Evolutionary conservation across 768 basidiomycete genomes (phyloP).

Genomic region (Antrodiella citrinella): DNA sequence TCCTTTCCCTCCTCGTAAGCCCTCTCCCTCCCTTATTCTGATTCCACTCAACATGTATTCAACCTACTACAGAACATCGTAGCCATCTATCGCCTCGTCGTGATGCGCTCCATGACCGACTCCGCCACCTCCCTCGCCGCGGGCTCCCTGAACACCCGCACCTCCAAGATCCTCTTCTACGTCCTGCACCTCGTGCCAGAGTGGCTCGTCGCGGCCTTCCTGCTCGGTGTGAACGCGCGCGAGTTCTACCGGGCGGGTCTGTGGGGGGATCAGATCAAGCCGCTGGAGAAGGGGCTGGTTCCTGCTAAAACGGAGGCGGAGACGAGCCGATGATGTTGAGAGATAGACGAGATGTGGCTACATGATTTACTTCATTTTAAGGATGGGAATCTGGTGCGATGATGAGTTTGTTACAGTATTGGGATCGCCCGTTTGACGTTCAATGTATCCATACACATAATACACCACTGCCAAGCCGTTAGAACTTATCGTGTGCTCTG

Average conservation of each 20-base stretch:
- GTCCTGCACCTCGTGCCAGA: neutral
- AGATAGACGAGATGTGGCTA: no score
- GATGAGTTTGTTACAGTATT: no score
- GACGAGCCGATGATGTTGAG: no score
- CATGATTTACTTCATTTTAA: no score
- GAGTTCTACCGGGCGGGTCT: slow-evolving; percentile 1
- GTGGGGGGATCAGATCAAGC: slow-evolving; percentile 6
- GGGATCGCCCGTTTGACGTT: no score
- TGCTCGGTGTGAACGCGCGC: slow-evolving; percentile 2
- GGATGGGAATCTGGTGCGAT: no score
- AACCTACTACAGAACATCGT: neutral
- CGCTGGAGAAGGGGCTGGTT: no score
- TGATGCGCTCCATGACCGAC: neutral
- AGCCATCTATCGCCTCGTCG: neutral
- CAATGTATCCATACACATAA: no score
- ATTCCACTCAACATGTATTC: neutral
- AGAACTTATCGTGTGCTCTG: no score
- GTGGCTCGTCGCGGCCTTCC: neutral
- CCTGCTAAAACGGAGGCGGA: no score
- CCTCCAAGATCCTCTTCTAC: neutral
- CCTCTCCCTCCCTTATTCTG: neutral
- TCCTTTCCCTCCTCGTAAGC: neutral
- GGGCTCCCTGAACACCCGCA: neutral
- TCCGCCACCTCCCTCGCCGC: neutral
- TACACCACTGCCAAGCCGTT: no score